Conservation (phyloP, 805 yeast genomes). For the Blastobotrys chiropterorum region DNA sequence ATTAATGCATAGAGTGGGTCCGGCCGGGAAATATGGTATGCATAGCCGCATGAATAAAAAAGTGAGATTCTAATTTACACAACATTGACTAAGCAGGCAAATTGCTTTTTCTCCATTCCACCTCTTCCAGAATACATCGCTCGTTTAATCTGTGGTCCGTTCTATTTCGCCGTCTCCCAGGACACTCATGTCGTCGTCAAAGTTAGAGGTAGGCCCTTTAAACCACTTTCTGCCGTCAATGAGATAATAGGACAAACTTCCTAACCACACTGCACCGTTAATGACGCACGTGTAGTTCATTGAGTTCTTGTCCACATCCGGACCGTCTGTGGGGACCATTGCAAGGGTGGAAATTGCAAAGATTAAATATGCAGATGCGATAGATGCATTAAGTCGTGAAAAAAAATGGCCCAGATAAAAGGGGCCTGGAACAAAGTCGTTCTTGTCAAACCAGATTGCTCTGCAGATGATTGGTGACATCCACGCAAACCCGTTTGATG, state of each 20-base stretch:
- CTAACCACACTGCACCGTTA: conserved; percentile 53
- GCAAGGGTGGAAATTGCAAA: conserved; percentile 47
- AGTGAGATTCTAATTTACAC: too few species aligned
- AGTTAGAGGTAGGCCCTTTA: conserved; percentile 45
- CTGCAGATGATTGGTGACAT: conserved; percentile 51
- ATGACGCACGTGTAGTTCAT: conserved; percentile 71
- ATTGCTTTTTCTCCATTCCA: too few species aligned
- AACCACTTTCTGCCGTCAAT: conserved; percentile 48
- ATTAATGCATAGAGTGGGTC: too few species aligned
- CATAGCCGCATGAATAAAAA: too few species aligned
- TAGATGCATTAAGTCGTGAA: conserved; percentile 41
- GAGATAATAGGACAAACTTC: conserved; percentile 47
- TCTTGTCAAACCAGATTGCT: conserved; percentile 39
- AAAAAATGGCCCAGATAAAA: conserved; percentile 54
- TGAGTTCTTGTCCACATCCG: conserved; percentile 32
- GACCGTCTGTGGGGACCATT: conserved; percentile 49
- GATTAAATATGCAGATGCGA: conserved; percentile 44
- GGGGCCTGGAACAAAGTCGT: conserved; percentile 56
- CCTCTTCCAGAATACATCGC: too few species aligned
- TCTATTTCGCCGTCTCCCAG: background rate
- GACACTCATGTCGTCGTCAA: conserved; percentile 7
- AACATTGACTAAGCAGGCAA: too few species aligned
- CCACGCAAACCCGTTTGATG: conserved; percentile 60
- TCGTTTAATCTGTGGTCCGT: too few species aligned
- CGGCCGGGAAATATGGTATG: too few species aligned